Percentiles rank a stretch among this genome's conserved stretches.
phyloP scores from a whole-genome alignment of 2,329 filamentous ascomycete genomes.

The Arthrobotrys entomopaga region DNA sequence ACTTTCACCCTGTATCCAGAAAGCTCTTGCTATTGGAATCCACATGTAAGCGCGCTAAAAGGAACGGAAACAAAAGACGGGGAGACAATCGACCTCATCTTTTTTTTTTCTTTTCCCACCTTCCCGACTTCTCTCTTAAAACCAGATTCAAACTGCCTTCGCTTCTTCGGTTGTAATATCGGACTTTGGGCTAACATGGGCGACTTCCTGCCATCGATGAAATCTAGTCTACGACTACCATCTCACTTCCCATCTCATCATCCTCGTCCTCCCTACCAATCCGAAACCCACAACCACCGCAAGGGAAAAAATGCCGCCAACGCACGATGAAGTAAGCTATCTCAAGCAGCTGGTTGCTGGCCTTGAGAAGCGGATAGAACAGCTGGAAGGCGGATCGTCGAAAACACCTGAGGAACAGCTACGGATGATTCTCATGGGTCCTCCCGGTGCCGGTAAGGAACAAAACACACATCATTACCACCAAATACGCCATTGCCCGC shows the following conservation, averaged over 20 bases:
- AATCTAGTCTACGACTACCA: background rate
- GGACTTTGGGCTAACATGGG: background rate
- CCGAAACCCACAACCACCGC: slow-evolving; percentile 50
- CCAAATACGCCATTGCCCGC: background rate
- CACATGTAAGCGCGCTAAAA: no score
- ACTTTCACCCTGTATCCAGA: no score
- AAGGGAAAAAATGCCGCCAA: slow-evolving; percentile 76
- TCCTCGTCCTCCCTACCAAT: slow-evolving; percentile 56
- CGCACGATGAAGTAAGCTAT: slow-evolving; percentile 84
- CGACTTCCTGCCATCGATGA: background rate
- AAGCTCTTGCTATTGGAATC: no score
- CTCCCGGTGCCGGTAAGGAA: slow-evolving; percentile 89
- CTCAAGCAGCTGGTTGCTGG: slow-evolving; percentile 84
- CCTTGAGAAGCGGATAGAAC: slow-evolving; percentile 85
- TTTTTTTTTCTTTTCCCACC: background rate
- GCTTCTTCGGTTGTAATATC: background rate
- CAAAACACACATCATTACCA: background rate
- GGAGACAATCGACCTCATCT: background rate
- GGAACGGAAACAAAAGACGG: no score
- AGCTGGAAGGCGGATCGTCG: slow-evolving; percentile 76
- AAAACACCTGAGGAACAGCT: slow-evolving; percentile 72
- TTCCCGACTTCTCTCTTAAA: background rate
- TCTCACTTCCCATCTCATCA: slow-evolving; percentile 56
- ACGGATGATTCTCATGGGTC: slow-evolving; percentile 97
- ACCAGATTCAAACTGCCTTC: background rate